Evolutionary conservation across 345 rosid species (phyloP).

Genomic region (Pistacia integerrima): DNA sequence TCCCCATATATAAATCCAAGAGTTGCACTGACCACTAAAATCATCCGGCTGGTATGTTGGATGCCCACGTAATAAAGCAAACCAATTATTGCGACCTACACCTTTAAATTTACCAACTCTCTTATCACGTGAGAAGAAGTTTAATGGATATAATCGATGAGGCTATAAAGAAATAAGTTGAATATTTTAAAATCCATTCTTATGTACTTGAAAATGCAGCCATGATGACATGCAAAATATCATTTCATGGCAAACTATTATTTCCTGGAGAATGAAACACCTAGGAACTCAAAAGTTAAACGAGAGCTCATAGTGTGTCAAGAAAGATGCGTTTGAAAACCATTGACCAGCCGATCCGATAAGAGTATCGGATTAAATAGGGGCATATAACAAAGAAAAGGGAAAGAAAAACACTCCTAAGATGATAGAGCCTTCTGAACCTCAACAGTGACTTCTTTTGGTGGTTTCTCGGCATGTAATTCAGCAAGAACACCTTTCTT

Average conservation of each 20-base stretch:
- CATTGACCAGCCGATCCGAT: constrained; percentile 25
- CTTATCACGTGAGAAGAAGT: background rate
- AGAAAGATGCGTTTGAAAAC: background rate
- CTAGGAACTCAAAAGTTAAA: constrained; percentile 7
- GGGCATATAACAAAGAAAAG: background rate
- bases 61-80: too few relatives aligned
- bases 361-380: constrained; percentile 18
- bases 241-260: background rate
- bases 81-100: too few relatives aligned
- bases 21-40: too few relatives aligned
- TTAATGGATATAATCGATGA: background rate
- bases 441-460: constrained; percentile 74
- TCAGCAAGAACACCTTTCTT: constrained; percentile 64
- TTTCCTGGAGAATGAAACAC: constrained; percentile 1
- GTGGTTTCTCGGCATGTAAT: constrained; percentile 74
- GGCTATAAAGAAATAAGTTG: background rate
- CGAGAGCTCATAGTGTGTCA: constrained; percentile 3
- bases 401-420: constrained; percentile 13
- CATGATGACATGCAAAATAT: background rate
- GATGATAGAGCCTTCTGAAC: constrained; percentile 72
- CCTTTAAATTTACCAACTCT: too few relatives aligned
- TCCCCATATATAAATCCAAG: too few relatives aligned
- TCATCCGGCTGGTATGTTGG: too few relatives aligned
- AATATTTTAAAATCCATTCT: background rate
- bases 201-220: background rate